phyloP scores from a whole-genome alignment of 768 basidiomycete species.

The Suillus lakei region DNA sequence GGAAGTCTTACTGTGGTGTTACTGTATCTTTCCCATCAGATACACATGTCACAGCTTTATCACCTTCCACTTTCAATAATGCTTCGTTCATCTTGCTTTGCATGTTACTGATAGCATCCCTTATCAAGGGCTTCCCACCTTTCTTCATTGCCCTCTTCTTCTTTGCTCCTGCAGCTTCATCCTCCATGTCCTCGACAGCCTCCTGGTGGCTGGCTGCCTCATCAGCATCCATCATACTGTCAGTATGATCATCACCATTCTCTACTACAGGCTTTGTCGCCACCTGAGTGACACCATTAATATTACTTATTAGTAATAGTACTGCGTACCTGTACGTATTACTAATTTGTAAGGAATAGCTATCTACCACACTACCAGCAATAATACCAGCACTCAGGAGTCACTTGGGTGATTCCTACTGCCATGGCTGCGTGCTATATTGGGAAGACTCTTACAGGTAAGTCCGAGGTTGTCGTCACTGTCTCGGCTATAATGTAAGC shows the following conservation, averaged over 20 bases:
- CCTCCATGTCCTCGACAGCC: too few relatives aligned
- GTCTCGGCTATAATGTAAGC: background rate
- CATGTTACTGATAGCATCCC: background rate
- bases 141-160: background rate
- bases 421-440: background rate
- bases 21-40: slow-evolving; percentile 3
- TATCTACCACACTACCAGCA: too few relatives aligned
- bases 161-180: background rate
- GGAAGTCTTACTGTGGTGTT: background rate
- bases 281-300: too few relatives aligned
- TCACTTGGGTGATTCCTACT: background rate
- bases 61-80: background rate
- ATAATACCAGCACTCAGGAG: too few relatives aligned
- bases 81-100: background rate
- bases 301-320: background rate
- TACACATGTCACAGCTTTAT: background rate
- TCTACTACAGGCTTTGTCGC: background rate
- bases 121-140: background rate
- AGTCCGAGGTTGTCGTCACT: background rate
- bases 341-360: too few relatives aligned
- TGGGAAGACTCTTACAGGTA: background rate
- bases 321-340: too few relatives aligned
- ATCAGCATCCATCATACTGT: too few relatives aligned
- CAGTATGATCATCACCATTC: too few relatives aligned
- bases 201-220: too few relatives aligned